phyloP scores from a whole-genome alignment of 2,329 filamentous ascomycete species.

The Pseudonectria buxi region DNA sequence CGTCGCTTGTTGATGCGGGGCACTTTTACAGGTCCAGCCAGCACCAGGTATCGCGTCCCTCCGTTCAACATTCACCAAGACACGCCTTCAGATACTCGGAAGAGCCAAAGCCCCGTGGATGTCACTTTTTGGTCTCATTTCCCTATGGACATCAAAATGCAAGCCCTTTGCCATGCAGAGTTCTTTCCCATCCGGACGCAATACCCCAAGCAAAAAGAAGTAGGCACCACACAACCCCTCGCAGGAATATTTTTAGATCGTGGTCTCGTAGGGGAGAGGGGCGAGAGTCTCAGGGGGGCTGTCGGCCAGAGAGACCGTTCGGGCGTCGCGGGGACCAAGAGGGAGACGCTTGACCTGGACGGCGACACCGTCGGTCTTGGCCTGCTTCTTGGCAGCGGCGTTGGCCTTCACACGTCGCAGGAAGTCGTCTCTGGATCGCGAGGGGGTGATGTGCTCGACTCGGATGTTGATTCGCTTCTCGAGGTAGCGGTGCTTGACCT shows the following conservation, averaged over 20 bases:
- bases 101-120: constrained; percentile 21
- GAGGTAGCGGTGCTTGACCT: constrained; percentile 98
- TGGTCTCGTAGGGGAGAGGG: constrained; percentile 94
- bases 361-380: constrained; percentile 80
- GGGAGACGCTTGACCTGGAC: constrained; percentile 92
- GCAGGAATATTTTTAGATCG: constrained; percentile 62
- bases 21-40: too few relatives aligned
- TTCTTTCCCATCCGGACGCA: constrained; percentile 38
- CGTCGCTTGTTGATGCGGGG: too few relatives aligned
- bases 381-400: constrained; percentile 84
- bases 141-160: constrained; percentile 36
- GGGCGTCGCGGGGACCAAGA: constrained; percentile 68
- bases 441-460: constrained; percentile 92
- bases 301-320: constrained; percentile 72
- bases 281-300: constrained; percentile 86
- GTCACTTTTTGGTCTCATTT: constrained; percentile 30
- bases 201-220: constrained; percentile 37
- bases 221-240: constrained; percentile 25
- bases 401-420: constrained; percentile 94
- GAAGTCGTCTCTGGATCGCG: constrained; percentile 95
- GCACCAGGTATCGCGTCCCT: too few relatives aligned
- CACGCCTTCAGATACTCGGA: constrained; percentile 13
- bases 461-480: constrained; percentile 99
- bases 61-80: constrained; percentile 13
- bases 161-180: constrained; percentile 37